Evolutionary conservation across 139 green algal genomes (phyloP).

Genomic region (Chlamydomonas applanata): DNA sequence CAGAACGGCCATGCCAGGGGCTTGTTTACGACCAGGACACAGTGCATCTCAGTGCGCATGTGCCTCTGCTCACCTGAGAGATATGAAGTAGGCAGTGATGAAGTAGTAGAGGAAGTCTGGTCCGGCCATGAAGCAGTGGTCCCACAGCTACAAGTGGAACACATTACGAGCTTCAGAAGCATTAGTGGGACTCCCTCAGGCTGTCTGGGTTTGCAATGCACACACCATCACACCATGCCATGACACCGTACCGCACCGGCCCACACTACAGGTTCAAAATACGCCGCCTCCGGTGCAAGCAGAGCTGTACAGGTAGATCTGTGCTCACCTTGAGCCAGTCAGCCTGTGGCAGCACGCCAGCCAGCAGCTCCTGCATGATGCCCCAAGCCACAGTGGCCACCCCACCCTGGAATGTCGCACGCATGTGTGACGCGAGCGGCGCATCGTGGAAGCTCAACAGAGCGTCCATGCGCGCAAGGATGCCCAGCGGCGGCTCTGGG

Average conservation of each 20-base stretch:
- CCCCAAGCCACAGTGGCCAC: conserved; percentile 30
- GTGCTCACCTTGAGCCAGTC: conserved; percentile 50
- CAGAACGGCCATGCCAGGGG: too few relatives aligned
- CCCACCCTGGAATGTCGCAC: conserved; percentile 16
- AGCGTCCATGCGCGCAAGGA: conserved; percentile 47
- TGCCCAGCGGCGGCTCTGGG: conserved; percentile 53
- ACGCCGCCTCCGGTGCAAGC: too few relatives aligned
- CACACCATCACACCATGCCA: too few relatives aligned
- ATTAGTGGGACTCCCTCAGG: too few relatives aligned
- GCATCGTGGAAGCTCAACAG: conserved; percentile 36
- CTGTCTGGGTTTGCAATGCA: too few relatives aligned
- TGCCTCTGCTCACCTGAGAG: conserved; percentile 25
- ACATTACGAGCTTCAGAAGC: too few relatives aligned
- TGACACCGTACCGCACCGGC: too few relatives aligned
- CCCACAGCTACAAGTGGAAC: conserved; percentile 56
- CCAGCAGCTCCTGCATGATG: conserved; percentile 49
- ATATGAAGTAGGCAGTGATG: conserved; percentile 45
- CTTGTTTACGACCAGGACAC: too few relatives aligned
- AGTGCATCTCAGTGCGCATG: too few relatives aligned
- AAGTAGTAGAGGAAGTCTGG: conserved; percentile 56
- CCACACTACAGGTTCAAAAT: too few relatives aligned
- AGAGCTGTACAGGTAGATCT: too few relatives aligned
- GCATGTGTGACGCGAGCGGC: conserved; percentile 16
- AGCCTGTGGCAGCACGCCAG: conserved; percentile 34
- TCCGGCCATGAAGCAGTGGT: conserved; percentile 59